Evolutionary conservation across 108 stramenopile species (phyloP), one percentile per base, ranked within the genome.

Genomic region (Discostella pseudostelligera): DNA sequence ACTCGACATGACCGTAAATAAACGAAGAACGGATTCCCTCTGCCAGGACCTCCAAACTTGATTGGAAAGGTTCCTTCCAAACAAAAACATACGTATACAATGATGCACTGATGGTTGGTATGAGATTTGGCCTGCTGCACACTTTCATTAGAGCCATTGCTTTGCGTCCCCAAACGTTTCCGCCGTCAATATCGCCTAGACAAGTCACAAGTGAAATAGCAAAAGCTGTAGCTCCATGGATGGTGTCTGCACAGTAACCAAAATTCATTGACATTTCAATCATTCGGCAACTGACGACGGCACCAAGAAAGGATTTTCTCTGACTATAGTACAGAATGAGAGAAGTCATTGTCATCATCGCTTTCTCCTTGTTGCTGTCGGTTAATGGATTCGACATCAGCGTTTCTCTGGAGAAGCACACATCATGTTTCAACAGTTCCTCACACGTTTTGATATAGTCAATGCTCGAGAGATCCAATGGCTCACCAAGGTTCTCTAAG

Each of bases 101-200:
- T 35, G 46, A 32, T 20, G 32, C 40, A 16, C 35, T 8, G 24
- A 64, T 29, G 2, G 22, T 16, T 51, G 63, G 63, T 35, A 39
- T 14, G 49, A 53, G 8, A 3, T 17, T 25, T 26, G 49, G 24
- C 21, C 21, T 26, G 1, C 22, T 24, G 51, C 39, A 64, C 16
- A 51, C 50, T 56, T 40, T 53, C 21, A 71, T 43, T 44, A 71
- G 32, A 6, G 61, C 26, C 45, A 71, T 20, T 16, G 70, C 54
- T 35, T 36, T 62, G 14, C 44, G 42, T 1, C 59, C 70, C 61
- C 55, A 71, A 3, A 10, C 17, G 24, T 40, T 62, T 8, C 60
- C 70, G 11, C 49, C 45, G 36, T 71, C 54, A 56, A 71, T 56
- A 19, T 71, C 70, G 9, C 40, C 54, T 32, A 71, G 46, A 5